Evolutionary conservation across 2,329 filamentous ascomycete genomes (phyloP), one percentile per base, ranked within the genome.

Genomic region (Pseudogymnoascus sp.): DNA sequence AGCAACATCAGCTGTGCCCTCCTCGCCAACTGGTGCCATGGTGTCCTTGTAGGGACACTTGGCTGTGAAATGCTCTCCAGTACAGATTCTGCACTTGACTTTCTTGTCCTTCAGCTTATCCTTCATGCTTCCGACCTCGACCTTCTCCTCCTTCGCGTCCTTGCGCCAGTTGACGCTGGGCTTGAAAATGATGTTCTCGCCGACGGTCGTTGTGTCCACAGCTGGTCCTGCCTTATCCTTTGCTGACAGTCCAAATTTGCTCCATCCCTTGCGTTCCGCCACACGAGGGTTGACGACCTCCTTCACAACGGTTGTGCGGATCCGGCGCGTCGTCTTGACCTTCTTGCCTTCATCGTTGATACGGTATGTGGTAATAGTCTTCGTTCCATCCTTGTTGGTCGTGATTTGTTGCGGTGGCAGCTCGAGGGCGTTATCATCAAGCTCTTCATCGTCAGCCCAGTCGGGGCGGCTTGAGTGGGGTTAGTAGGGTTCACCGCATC

Each of bases 31-130:
- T 38, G 90, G 95, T 37, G 93, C 92, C 92, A 99, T 97, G 72
- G 93, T 99, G 77, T 97, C 95, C 83, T 97, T 99, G 88, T 96
- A 99, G 37, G 95, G 95, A 86, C 95, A 99, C 77, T 95, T 89
- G 70, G 93, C 93, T 43, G 95, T 99, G 84, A 97, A 99, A 86
- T 99, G 95, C 83, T 99, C 95, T 75, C 93, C 95, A 76, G 88
- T 90, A 82, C 95, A 99, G 76, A 99, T 97, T 84, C 95, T 90
- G 80, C 95, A 99, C 85, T 97, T 97, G 83, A 99, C 96, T 82
- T 97, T 96, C 86, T 97, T 96, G 82, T 97, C 93, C 86, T 95
- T 96, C 74, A 97, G 84, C 80, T 90, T 88, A 75, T 88, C 85
- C 80, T 90, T 90, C 80, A 89, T 84, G 72, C 82, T 83, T 78